phyloP scores from a whole-genome alignment of 495 filamentous ascomycete species.

The Lepraria neglecta region DNA sequence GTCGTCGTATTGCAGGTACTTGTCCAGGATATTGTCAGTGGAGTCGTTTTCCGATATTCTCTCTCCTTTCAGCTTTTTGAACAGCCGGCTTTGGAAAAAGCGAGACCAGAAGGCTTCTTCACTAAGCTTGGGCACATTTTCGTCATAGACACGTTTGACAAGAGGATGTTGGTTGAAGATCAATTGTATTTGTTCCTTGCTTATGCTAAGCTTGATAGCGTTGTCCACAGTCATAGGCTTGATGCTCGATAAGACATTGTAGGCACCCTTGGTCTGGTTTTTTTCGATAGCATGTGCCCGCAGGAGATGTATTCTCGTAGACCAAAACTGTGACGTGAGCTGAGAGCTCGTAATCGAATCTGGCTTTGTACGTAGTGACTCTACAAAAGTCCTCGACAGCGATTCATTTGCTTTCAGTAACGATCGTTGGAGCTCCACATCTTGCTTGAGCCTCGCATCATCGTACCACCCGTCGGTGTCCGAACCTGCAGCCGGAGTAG shows the following conservation, averaged over 20 bases:
- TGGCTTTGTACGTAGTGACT: conserved; percentile 69
- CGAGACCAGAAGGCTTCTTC: conserved; percentile 83
- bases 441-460: conserved; percentile 62
- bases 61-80: conserved; percentile 87
- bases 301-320: conserved; percentile 71
- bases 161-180: conserved; percentile 91
- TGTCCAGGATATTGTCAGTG: conserved; percentile 70
- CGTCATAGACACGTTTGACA: conserved; percentile 84
- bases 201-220: conserved; percentile 72
- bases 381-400: conserved; percentile 73
- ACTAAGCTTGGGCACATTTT: conserved; percentile 76
- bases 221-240: conserved; percentile 75
- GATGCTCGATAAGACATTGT: conserved; percentile 88
- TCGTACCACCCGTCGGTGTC: conserved; percentile 61
- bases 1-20: conserved; percentile 65
- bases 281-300: conserved; percentile 86
- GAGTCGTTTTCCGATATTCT: conserved; percentile 67
- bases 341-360: conserved; percentile 67
- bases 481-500: conserved; percentile 27
- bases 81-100: conserved; percentile 84
- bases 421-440: conserved; percentile 76
- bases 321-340: conserved; percentile 91
- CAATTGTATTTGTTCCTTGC: conserved; percentile 83
- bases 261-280: conserved; percentile 74
- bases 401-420: conserved; percentile 68